A percentile compares a stretch with the other conserved stretches of the same genome.
Conservation (phyloP, 2,329 filamentous ascomycete species). For the Orbilia oligospora region DNA sequence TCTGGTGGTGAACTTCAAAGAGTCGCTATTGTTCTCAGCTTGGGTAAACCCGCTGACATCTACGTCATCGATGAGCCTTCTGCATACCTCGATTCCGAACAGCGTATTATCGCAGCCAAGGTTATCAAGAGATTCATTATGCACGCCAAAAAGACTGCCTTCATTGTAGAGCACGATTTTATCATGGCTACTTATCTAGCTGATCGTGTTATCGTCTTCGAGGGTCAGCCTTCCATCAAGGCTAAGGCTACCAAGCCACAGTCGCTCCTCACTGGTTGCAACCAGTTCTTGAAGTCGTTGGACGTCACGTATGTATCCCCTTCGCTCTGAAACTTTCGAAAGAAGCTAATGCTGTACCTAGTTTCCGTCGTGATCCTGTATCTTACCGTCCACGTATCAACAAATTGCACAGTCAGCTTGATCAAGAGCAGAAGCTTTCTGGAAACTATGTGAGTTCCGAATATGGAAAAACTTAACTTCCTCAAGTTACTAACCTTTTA, state of each 20-base stretch:
- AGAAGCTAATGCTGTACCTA: slow-evolving; percentile 26
- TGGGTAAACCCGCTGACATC: slow-evolving; percentile 95
- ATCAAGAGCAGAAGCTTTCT: slow-evolving; percentile 93
- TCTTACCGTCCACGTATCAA: slow-evolving; percentile 98
- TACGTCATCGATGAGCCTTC: slow-evolving; percentile 98
- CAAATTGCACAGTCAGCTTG: slow-evolving; percentile 94
- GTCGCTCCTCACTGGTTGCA: slow-evolving; percentile 94
- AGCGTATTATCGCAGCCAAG: slow-evolving; percentile 95
- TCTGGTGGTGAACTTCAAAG: slow-evolving; percentile 99
- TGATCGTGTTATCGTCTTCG: slow-evolving; percentile 98
- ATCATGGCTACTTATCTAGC: slow-evolving; percentile 90
- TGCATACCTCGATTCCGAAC: slow-evolving; percentile 97
- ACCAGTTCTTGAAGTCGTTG: slow-evolving; percentile 94
- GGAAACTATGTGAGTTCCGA: slow-evolving; percentile 85
- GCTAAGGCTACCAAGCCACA: slow-evolving; percentile 91
- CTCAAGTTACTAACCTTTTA: slow-evolving; percentile 39
- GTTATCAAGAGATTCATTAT: slow-evolving; percentile 99
- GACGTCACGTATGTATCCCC: slow-evolving; percentile 78
- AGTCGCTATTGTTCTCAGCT: slow-evolving; percentile 96
- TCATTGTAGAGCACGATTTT: slow-evolving; percentile 99
- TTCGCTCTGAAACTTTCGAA: not conserved
- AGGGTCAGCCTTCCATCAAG: slow-evolving; percentile 90
- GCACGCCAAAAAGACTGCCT: slow-evolving; percentile 99
- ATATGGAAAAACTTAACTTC: not conserved
- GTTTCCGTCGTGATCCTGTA: slow-evolving; percentile 94